phyloP scores from a whole-genome alignment of 163 green algal genomes.

The Picocystis sp. region DNA sequence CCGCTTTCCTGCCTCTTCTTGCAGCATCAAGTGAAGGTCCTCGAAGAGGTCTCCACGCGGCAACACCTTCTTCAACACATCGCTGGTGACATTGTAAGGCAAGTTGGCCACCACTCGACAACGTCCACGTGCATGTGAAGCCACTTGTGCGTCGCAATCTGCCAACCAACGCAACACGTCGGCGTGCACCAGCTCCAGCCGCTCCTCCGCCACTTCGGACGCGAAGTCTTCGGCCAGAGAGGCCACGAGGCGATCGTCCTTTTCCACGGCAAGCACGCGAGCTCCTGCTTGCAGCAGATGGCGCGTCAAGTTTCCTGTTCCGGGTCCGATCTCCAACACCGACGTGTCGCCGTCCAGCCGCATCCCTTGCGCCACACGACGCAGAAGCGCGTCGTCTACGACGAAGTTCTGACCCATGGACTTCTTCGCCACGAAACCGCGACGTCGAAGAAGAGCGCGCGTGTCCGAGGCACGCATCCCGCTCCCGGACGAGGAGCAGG shows the following conservation, averaged over 20 bases:
- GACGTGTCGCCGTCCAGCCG: constrained; percentile 38
- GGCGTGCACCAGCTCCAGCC: constrained; percentile 38
- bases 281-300: constrained; percentile 50
- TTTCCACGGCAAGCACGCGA: constrained; percentile 68
- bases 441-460: neutral
- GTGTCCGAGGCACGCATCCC: neutral
- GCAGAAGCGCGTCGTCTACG: constrained; percentile 55
- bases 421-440: constrained; percentile 4
- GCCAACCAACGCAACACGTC: constrained; percentile 41
- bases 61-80: constrained; percentile 55
- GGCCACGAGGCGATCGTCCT: constrained; percentile 47
- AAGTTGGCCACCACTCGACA: constrained; percentile 69
- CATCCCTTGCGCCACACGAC: constrained; percentile 39
- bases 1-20: constrained; percentile 49
- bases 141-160: neutral
- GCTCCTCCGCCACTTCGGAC: constrained; percentile 4
- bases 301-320: constrained; percentile 75
- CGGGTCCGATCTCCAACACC: constrained; percentile 79
- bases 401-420: constrained; percentile 86
- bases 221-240: constrained; percentile 36
- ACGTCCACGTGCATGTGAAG: neutral
- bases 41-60: constrained; percentile 48
- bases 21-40: constrained; percentile 67
- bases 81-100: constrained; percentile 92
- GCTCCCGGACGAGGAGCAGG: neutral